Conservation (phyloP, 2,329 filamentous ascomycete genomes). For the Boeremia lycopersici region DNA sequence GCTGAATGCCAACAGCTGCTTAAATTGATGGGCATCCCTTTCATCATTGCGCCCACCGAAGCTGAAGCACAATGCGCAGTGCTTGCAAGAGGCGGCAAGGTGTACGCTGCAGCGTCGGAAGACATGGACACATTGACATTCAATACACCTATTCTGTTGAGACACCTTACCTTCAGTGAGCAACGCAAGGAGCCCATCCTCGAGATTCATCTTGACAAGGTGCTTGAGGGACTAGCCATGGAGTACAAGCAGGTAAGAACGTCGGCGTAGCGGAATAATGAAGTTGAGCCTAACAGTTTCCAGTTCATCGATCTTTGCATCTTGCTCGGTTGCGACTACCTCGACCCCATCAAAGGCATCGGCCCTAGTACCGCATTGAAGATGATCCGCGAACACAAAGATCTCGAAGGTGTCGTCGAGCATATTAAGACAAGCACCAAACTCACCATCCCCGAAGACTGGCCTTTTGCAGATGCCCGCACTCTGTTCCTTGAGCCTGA, state of each 20-base stretch:
- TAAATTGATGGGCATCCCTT: constrained; percentile 95
- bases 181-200: constrained; percentile 97
- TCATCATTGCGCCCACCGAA: constrained; percentile 93
- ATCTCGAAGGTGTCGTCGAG: constrained; percentile 85
- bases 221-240: constrained; percentile 87
- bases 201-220: constrained; percentile 87
- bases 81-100: constrained; percentile 87
- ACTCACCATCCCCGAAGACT: constrained; percentile 82
- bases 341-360: constrained; percentile 94
- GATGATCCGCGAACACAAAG: constrained; percentile 89
- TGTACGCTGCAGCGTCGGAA: constrained; percentile 94
- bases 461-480: constrained; percentile 91
- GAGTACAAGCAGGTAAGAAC: constrained; percentile 74
- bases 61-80: constrained; percentile 96
- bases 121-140: constrained; percentile 99
- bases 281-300: background rate
- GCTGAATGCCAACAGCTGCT: constrained; percentile 89
- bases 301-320: constrained; percentile 98
- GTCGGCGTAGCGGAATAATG: background rate
- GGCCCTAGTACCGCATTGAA: constrained; percentile 91
- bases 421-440: constrained; percentile 79
- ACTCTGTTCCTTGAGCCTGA: constrained; percentile 91
- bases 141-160: constrained; percentile 84
- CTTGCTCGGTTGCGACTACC: constrained; percentile 94
- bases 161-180: constrained; percentile 96